phyloP scores from a whole-genome alignment of 176 grass and related monocot species.

The Ananas comosus region DNA sequence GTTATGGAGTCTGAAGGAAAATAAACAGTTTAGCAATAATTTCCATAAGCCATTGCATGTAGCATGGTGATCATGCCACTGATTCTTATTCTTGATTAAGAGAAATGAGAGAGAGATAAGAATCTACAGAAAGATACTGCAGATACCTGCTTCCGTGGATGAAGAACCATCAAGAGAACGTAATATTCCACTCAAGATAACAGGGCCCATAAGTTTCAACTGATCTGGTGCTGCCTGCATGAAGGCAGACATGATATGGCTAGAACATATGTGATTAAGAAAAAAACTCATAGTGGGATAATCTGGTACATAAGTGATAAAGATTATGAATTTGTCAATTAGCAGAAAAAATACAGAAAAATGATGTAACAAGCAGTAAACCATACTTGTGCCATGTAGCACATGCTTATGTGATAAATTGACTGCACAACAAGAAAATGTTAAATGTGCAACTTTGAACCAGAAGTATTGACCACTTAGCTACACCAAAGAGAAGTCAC shows the following conservation, averaged over 20 bases:
- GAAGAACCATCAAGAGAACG: slow-evolving; percentile 80
- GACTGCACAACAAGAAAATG: not conserved
- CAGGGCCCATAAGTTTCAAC: slow-evolving; percentile 80
- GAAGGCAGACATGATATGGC: not conserved
- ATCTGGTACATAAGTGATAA: not conserved
- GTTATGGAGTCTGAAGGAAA: slow-evolving; percentile 37
- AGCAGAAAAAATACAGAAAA: not conserved
- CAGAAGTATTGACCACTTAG: too few species aligned
- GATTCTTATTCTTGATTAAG: not conserved
- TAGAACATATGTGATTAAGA: not conserved
- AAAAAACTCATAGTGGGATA: not conserved
- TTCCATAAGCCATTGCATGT: slow-evolving; percentile 16
- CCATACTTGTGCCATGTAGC: too few species aligned
- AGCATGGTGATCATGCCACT: not conserved
- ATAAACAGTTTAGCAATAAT: slow-evolving; percentile 20
- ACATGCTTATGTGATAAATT: not conserved
- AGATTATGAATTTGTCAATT: not conserved
- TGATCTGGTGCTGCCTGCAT: slow-evolving; percentile 66
- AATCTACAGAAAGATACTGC: slow-evolving; percentile 13
- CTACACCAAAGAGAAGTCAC: too few species aligned
- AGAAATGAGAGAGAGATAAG: slow-evolving; percentile 19
- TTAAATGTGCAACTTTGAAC: too few species aligned
- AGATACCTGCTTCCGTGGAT: slow-evolving; percentile 66
- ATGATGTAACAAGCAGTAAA: not conserved
- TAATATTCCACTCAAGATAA: slow-evolving; percentile 90